Evolutionary conservation across 139 green algal genomes (phyloP), one percentile per base, ranked within the genome.

Genomic region (Spirogloea muscicola): DNA sequence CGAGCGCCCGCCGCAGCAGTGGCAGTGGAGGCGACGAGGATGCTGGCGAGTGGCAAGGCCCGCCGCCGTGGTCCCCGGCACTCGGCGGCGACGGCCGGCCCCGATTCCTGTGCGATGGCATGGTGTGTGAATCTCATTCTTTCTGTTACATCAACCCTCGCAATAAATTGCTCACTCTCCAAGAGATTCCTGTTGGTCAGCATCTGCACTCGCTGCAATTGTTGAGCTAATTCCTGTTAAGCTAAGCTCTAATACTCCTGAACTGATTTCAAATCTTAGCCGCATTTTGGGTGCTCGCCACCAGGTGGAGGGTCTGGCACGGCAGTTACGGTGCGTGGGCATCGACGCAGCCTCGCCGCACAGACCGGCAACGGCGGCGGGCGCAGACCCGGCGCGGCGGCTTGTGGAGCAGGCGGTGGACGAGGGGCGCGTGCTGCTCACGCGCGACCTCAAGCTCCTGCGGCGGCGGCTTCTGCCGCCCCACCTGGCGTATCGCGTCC

Each of bases 371-470:
- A 64, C 7, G 41, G 18, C n/a, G 41, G 57, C n/a, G n/a, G n/a
- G n/a, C n/a, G n/a, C n/a, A n/a, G n/a, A n/a, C n/a, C n/a, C n/a
- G n/a, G n/a, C n/a, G n/a, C n/a, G 65, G 65, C 29, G 69, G 68
- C 40, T 76, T 49, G 29, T 76, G 9, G 68, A 76, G 49, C 31
- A 58, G 51, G 68, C 43, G 29, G 68, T 69, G 43, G 16, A 10
- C 27, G 68, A 76, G 68, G 68, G 68, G 1, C 55, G 68, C n/a
- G 68, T 76, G 49, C 49, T 76, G 61, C 43, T 76, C 4, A 76
- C 68, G 1, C 61, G 68, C 27, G 68, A 76, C 58, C 9, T 70
- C 38, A 70, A 70, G 49, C 49, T 76, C 31, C 13, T 76, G 36
- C 49, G 68, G n/a, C 40, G 68, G 10, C 68, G 68, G 18, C 57